These are phyloP conservation scores for Aquilaria agallochum DNA, from an alignment of 441 rosid genomes.

Conservation along the genomic window DNA sequence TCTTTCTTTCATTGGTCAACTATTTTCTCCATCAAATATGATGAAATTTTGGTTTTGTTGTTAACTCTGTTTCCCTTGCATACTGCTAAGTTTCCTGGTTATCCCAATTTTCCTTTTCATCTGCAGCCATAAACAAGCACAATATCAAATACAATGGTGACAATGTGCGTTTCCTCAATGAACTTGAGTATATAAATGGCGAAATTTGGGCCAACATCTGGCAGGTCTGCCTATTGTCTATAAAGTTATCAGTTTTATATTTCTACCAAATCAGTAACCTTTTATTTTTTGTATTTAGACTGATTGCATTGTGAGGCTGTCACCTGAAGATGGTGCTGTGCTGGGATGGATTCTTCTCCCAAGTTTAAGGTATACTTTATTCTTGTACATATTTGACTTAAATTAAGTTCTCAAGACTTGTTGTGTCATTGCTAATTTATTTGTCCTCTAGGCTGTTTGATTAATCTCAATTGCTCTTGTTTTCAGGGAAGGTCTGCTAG, in stretches of 20 bases:
- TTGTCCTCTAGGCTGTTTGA: constrained; percentile 1
- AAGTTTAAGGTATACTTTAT: constrained; percentile 51
- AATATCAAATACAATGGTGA: constrained; percentile 52
- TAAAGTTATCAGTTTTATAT: too few species aligned
- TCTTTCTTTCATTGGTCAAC: not conserved
- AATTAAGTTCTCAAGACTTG: not conserved
- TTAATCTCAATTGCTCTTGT: constrained; percentile 8
- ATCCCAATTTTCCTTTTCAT: constrained; percentile 5
- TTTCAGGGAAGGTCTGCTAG: constrained; percentile 55
- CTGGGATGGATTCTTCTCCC: constrained; percentile 91
- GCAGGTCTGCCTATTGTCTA: constrained; percentile 46
- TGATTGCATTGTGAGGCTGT: constrained; percentile 94
- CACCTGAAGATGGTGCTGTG: constrained; percentile 60
- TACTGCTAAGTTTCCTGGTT: not conserved
- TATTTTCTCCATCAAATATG: not conserved
- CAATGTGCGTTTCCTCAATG: constrained; percentile 75
- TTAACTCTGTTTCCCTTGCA: not conserved
- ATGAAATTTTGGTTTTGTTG: not conserved
- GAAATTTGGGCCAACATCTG: constrained; percentile 97
- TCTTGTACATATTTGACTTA: constrained; percentile 5
- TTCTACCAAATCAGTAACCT: too few species aligned
- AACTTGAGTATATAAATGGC: constrained; percentile 79
- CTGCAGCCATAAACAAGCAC: constrained; percentile 55
- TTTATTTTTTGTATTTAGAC: constrained; percentile 38
- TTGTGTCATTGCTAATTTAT: not conserved